A percentile compares a stretch with the other conserved stretches of the same genome.
These are phyloP conservation scores for Candida easanensis DNA, from an alignment of 805 yeast genomes.

Conservation along the genomic window DNA sequence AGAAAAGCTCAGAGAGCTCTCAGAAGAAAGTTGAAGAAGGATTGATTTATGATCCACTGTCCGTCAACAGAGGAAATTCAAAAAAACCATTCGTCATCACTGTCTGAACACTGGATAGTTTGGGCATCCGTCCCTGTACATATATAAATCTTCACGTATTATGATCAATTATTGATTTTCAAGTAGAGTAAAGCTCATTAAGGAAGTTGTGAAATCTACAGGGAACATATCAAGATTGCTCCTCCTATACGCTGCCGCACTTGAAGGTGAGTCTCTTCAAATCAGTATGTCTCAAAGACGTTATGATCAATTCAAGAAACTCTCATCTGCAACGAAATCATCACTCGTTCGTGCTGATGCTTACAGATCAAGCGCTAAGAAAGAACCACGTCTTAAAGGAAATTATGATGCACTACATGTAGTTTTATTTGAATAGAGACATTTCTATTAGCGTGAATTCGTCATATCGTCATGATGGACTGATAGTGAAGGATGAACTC, in stretches of 20 bases:
- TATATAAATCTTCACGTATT: neutral
- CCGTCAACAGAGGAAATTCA: neutral
- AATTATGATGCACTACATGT: constrained; percentile 30
- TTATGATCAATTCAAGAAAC: constrained; percentile 30
- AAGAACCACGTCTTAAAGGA: constrained; percentile 50
- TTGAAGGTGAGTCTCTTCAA: constrained; percentile 31
- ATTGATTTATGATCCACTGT: constrained; percentile 8
- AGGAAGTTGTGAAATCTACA: constrained; percentile 39
- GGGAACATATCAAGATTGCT: constrained; percentile 39
- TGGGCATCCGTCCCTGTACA: neutral
- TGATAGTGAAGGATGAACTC: constrained; percentile 61
- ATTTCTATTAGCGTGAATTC: neutral
- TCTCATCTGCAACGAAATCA: constrained; percentile 37
- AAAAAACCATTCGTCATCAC: no score
- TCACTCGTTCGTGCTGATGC: constrained; percentile 40
- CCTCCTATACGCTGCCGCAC: constrained; percentile 37
- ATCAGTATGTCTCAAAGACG: constrained; percentile 30
- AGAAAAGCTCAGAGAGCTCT: constrained; percentile 88
- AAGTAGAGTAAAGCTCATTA: constrained; percentile 27
- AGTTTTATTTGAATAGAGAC: no score
- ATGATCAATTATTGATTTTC: neutral
- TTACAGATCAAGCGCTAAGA: constrained; percentile 38
- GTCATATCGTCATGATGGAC: constrained; percentile 47
- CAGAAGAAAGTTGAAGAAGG: constrained; percentile 51
- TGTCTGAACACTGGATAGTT: neutral